Percentiles rank a stretch among this genome's conserved stretches.
Conservation (phyloP, 2,329 filamentous ascomycete genomes). For the Xylaria sp. region DNA sequence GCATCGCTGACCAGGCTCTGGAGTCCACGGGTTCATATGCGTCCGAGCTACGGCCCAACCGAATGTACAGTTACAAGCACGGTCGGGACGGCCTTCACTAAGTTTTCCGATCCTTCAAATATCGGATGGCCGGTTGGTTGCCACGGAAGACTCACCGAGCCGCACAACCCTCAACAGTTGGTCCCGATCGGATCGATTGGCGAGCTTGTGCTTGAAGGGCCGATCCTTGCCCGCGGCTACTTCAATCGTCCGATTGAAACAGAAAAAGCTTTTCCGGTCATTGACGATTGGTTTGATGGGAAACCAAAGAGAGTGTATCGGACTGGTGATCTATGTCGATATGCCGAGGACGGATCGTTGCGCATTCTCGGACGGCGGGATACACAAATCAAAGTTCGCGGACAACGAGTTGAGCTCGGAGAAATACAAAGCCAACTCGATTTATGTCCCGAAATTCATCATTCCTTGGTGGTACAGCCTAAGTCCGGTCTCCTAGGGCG, state of each 20-base stretch:
- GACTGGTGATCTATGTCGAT: conserved; percentile 24
- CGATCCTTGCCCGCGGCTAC: conserved; percentile 24
- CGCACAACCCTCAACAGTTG: conserved; percentile 10
- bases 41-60: conserved; percentile 27
- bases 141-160: conserved; percentile 16
- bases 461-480: conserved; percentile 19
- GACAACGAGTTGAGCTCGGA: conserved; percentile 29
- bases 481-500: conserved; percentile 16
- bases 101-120: conserved; percentile 22
- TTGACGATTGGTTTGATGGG: conserved; percentile 15
- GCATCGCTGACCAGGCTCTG: conserved; percentile 16
- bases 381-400: conserved; percentile 25
- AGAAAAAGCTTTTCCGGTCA: conserved; percentile 10
- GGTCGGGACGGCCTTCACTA: conserved; percentile 2
- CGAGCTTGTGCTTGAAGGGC: conserved; percentile 24
- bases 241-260: conserved; percentile 22
- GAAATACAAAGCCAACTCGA: conserved; percentile 25
- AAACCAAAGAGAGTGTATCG: conserved; percentile 15
- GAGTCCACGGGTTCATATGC: conserved; percentile 19
- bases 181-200: conserved; percentile 22
- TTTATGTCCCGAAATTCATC: conserved; percentile 21
- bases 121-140: conserved; percentile 27
- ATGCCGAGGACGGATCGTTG: conserved; percentile 23
- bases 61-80: conserved; percentile 27
- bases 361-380: conserved; percentile 25